Base-by-base conservation (phyloP, 441 rosid genomes). In the Corymbia calophylla region DNA sequence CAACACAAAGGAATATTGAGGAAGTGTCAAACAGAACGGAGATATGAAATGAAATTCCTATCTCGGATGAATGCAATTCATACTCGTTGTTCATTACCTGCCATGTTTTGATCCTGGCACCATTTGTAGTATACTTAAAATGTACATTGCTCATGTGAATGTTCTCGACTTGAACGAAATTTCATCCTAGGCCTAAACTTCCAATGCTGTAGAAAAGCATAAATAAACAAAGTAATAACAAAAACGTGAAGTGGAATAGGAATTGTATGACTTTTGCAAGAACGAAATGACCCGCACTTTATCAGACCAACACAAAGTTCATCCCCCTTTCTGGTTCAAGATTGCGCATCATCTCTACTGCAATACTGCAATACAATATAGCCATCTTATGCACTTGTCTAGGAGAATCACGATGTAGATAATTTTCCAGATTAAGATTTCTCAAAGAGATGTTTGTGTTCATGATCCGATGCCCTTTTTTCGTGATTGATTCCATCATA, bases 41-140 rank as follows among this genome's bases (percentile, higher is more conserved):
- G 11, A 21, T 70, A 70, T 35, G 29, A 21, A 70, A 70, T 19
- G 81, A 35, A 35, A 70, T 19, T 70, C 81, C 48, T 19, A 35
- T 35, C 15, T 35, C 0, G 0, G 15, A 73, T 39, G 9, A 73
- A 73, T 39, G 82, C 49, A 21, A 13, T 73, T 39, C 1, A 13
- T 32, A 35, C 35, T 47, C 29, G n/a, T n/a, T n/a, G 25, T 11
- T 4, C 9, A 39, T 32, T 90, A 93, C 94, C 92, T 92, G 91
- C 93, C 97, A 93, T 5, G 97, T 95, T 93, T 95, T 94, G 91
- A 95, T 95, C 44, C 96, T 91, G 54, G 90, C 95, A 86, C 96
- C 96, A 18, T 96, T 95, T 27, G 92, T 93, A 15, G 96, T 93
- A 32, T 82, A 53, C 4, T 66, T 53, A 92, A 96, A 95, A 32